Evolutionary conservation across 148 eudicot species (phyloP).

Genomic region (Rhododendron vialii): DNA sequence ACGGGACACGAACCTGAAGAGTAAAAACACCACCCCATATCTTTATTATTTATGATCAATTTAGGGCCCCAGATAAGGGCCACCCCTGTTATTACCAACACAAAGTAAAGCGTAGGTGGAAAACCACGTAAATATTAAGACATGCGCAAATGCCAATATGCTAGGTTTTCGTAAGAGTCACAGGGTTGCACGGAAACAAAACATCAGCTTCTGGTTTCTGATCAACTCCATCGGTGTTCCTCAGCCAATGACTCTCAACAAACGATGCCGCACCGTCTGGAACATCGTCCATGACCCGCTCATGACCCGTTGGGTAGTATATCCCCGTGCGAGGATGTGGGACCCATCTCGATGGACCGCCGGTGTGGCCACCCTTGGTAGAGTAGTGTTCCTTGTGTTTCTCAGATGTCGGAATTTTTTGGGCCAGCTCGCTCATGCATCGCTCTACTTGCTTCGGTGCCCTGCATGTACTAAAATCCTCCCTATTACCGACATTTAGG

Average conservation of each 20-base stretch:
- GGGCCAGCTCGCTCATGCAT: not conserved
- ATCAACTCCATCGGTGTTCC: slow-evolving; percentile 47
- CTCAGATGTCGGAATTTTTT: not conserved
- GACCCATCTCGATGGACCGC: slow-evolving; percentile 25
- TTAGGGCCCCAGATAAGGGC: not conserved
- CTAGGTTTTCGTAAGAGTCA: not conserved
- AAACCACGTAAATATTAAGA: too few relatives aligned
- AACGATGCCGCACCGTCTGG: slow-evolving; percentile 35
- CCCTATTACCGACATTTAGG: not conserved
- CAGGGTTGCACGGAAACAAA: not conserved
- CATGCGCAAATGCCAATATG: not conserved
- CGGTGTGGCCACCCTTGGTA: not conserved
- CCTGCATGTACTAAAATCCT: not conserved
- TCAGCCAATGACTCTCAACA: slow-evolving; percentile 39
- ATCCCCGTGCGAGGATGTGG: slow-evolving; percentile 62
- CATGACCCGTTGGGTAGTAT: slow-evolving; percentile 56
- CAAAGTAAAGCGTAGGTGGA: too few relatives aligned
- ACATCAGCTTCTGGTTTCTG: slow-evolving; percentile 23
- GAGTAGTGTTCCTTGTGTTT: not conserved
- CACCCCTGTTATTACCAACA: not conserved
- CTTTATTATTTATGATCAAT: too few relatives aligned
- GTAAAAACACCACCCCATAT: too few relatives aligned
- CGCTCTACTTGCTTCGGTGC: not conserved
- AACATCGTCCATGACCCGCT: slow-evolving; percentile 52
- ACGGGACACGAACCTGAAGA: too few relatives aligned